Conservation (phyloP, 257 asterid species). For the Gentiana macrophylla region DNA sequence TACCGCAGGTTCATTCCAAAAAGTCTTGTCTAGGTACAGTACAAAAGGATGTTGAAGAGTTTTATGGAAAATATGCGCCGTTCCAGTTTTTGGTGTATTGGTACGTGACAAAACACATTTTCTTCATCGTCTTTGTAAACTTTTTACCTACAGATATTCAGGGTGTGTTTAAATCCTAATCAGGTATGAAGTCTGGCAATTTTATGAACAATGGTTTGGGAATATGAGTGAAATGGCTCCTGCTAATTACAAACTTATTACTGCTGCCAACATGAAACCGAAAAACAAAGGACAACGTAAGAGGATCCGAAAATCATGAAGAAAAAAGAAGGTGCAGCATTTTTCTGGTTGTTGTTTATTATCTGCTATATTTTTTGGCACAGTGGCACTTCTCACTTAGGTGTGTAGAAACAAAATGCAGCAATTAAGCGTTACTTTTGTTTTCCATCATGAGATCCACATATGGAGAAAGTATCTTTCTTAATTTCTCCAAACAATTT, state of each 20-base stretch:
- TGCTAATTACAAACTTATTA: conserved; percentile 46
- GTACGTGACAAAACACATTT: conserved; percentile 21
- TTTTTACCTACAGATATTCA: neutral
- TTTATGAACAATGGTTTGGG: conserved; percentile 74
- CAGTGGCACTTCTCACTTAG: no score
- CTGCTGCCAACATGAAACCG: conserved; percentile 72
- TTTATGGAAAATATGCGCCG: conserved; percentile 64
- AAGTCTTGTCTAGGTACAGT: conserved; percentile 29
- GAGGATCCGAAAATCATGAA: conserved; percentile 23
- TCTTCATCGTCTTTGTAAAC: neutral
- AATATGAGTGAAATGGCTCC: conserved; percentile 50
- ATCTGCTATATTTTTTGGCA: neutral
- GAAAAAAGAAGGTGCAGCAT: conserved; percentile 2
- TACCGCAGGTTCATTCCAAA: conserved; percentile 55
- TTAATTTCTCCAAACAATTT: no score
- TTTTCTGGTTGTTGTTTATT: neutral
- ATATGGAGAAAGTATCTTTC: no score
- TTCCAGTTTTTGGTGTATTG: conserved; percentile 83
- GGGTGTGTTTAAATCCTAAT: conserved; percentile 5
- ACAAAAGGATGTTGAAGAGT: conserved; percentile 44
- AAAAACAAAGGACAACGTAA: conserved; percentile 16
- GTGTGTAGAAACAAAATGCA: no score
- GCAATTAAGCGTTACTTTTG: no score
- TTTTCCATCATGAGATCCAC: no score
- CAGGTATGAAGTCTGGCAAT: conserved; percentile 79